Conservation (phyloP, 805 yeast genomes). For the Suhomyces vadensis region DNA sequence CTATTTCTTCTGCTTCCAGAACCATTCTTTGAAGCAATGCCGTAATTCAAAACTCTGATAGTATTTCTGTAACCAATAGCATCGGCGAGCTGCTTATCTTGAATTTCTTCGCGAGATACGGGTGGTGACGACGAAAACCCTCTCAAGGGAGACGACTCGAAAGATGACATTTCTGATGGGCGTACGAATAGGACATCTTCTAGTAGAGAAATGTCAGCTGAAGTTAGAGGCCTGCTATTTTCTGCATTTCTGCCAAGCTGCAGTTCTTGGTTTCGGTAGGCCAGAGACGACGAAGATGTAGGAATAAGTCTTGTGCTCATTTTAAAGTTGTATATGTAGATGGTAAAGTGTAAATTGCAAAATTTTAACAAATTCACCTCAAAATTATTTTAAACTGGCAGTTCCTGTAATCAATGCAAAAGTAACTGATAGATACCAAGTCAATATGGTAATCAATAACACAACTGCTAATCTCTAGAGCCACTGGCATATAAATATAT, state of each 20-base stretch:
- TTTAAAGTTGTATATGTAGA: no score
- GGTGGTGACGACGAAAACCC: background rate
- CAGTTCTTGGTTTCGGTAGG: slow-evolving; percentile 9
- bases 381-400: no score
- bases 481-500: background rate
- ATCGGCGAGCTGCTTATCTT: slow-evolving; percentile 29
- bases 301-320: slow-evolving; percentile 19
- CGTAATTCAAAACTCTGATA: slow-evolving; percentile 44
- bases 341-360: background rate
- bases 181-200: slow-evolving; percentile 20
- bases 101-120: background rate
- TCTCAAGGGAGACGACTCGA: background rate
- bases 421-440: no score
- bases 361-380: background rate
- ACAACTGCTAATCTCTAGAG: background rate
- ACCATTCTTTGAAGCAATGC: slow-evolving; percentile 5
- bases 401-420: no score
- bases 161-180: slow-evolving; percentile 13
- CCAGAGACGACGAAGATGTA: slow-evolving; percentile 19
- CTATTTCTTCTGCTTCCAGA: slow-evolving; percentile 12
- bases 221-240: background rate
- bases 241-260: background rate
- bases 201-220: slow-evolving; percentile 14
- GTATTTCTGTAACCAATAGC: slow-evolving; percentile 48
- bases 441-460: no score